Conservation (phyloP, 1,284 basidiomycete species). For the Trichosporon asahii region DNA sequence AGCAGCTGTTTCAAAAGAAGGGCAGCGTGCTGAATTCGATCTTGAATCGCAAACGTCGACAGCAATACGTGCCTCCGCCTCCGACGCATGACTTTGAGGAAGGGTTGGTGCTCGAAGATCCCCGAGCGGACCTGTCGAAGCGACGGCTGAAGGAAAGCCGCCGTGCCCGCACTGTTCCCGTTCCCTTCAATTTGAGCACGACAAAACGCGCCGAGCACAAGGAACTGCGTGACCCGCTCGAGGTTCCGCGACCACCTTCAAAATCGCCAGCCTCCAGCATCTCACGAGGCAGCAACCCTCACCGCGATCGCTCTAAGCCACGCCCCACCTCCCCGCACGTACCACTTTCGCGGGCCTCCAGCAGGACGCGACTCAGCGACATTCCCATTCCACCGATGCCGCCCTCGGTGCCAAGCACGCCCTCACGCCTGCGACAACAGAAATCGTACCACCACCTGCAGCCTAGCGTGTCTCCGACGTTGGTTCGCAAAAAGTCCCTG, state of each 20-base stretch:
- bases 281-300: not conserved
- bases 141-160: constrained; percentile 33
- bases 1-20: constrained; percentile 37
- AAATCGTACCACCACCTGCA: constrained; percentile 43
- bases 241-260: not conserved
- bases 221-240: not conserved
- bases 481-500: constrained; percentile 44
- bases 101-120: constrained; percentile 47
- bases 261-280: constrained; percentile 2
- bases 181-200: constrained; percentile 24
- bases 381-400: not conserved
- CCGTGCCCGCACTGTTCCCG: constrained; percentile 24
- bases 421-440: constrained; percentile 42
- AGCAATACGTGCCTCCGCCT: constrained; percentile 30
- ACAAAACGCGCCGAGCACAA: constrained; percentile 8
- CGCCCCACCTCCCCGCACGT: not conserved
- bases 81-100: constrained; percentile 40
- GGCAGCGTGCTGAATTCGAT: constrained; percentile 43
- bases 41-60: constrained; percentile 45
- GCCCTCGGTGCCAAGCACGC: constrained; percentile 14
- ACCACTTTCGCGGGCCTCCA: not conserved
- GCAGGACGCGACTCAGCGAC: not conserved
- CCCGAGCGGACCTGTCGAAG: constrained; percentile 39
- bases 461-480: constrained; percentile 29
- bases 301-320: not conserved